Evolutionary conservation across 345 rosid genomes (phyloP), one percentile per base, ranked within the genome.

Genomic region (Salix purpurea): DNA sequence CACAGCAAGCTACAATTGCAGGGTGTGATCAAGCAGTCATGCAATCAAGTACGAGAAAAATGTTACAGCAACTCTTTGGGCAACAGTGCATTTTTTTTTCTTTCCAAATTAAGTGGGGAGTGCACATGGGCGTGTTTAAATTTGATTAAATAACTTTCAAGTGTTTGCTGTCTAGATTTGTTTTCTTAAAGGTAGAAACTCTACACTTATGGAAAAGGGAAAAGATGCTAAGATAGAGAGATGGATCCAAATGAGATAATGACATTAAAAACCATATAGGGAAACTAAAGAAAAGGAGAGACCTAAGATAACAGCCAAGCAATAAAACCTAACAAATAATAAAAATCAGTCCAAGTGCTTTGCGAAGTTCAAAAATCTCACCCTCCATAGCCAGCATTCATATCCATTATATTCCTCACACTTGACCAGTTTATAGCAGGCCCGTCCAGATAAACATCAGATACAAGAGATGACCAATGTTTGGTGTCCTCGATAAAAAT

Each of bases 341-440:
- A 42, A 44, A 42, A 40, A 30, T 2, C 26, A 18, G 40, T 44
- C 8, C 3, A 14, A 37, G 34, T 26, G 54, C 46, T 2, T 62
- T n/a, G 72, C 46, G 26, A 26, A 40, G 23, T 32, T 19, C 23
- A 65, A 56, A 42, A 77, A 46, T 24, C 82, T 84, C 89, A 94
- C 97, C 99, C 91, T 91, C 99, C 99, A 83, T 72, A 90, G 74
- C 96, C 92, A 2, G 99, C 94, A 87, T 90, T 93, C 99, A 95
- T 91, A 74, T 95, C 99, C 91, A 95, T 90, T 78, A 93, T 90
- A 78, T 93, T 95, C 71, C 94, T 74, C 69, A 95, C 62, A 5
- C 72, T 83, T 0, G 90, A 77, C 97, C 97, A 93, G 84, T 89
- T 93, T 73, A 95, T 81, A 30, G 86, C 83, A 40, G 89, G 58